Base-by-base conservation (phyloP, 23 red algal species). In the Gracilaria vermiculophylla region DNA sequence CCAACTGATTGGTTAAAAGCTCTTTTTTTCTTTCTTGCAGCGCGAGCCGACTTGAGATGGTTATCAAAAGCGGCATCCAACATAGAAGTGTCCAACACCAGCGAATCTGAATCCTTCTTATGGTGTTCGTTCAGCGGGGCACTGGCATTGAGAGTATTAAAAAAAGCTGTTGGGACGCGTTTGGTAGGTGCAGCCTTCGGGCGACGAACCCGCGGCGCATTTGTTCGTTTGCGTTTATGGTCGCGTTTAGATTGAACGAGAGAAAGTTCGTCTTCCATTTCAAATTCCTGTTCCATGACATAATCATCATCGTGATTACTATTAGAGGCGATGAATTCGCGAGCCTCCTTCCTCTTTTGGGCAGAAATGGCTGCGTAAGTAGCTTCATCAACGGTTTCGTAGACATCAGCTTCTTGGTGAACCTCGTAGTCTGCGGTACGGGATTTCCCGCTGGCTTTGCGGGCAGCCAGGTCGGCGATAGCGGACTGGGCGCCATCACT, bases 321-420 rank as follows among this genome's bases (percentile, higher is more conserved):
- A 53, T 81, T 74, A 36, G 55, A 57, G 12, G 54, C 94, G 37
- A 97, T 87, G 40, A 97, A 97, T 0, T 81, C 78, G 33, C 87
- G 78, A 23, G 85, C 95, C 45, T 70, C 76, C 11, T 80, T 77
- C 28, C 95, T 49, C 67, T 76, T 76, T n/a, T 76, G 70, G 32
- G 90, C 90, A 13, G 69, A 32, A 44, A 78, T 81, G 11, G 77
- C 67, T 0, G 65, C 80, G 50, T 97, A 97, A 0, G 83, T 90
- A 39, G 41, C 82, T 17, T 97, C 95, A 66, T 97, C 95, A 19
- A 97, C 95, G 21, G 48, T 81, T 41, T 94, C 95, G 60, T 91
- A 97, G n/a, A 97, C 64, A 47, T 60, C 72, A 15, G 77, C 90
- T 69, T 80, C 89, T 53, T 97, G 90, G 13, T 60, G 54, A 34